A percentile compares a stretch with the other conserved stretches of the same genome.
These are phyloP conservation scores for Penicillium silybi DNA, from an alignment of 495 filamentous ascomycete species.

Conservation along the genomic window DNA sequence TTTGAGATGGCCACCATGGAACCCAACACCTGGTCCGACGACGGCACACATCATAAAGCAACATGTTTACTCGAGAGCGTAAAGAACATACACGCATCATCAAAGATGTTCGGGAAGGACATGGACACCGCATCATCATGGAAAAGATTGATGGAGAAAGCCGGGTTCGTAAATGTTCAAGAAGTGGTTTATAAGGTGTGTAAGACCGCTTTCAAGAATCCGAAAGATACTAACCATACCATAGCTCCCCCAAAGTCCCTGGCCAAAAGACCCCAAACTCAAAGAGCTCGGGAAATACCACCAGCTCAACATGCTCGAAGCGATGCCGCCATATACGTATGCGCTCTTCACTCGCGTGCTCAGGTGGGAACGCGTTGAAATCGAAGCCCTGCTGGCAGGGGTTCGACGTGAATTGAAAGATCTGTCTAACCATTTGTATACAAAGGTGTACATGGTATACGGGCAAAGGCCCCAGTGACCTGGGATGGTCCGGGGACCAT, in stretches of 20 bases:
- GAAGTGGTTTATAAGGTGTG: constrained; percentile 42
- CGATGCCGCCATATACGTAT: constrained; percentile 46
- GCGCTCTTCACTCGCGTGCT: constrained; percentile 54
- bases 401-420: constrained; percentile 52
- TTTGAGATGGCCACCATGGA: constrained; percentile 58
- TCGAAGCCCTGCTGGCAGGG: constrained; percentile 50
- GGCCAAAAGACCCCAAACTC: constrained; percentile 50
- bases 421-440: constrained; percentile 43
- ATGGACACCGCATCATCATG: constrained; percentile 30
- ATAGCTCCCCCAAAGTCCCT: constrained; percentile 45
- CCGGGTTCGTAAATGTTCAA: constrained; percentile 52
- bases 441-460: constrained; percentile 34
- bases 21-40: constrained; percentile 48
- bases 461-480: constrained; percentile 31
- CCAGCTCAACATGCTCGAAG: constrained; percentile 45
- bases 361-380: constrained; percentile 48
- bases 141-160: constrained; percentile 47
- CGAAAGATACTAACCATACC: constrained; percentile 1
- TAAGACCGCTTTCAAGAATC: not conserved
- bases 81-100: constrained; percentile 24
- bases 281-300: constrained; percentile 49
- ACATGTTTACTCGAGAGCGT: constrained; percentile 32
- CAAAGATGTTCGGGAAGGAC: constrained; percentile 36
- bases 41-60: constrained; percentile 44
- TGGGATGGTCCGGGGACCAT: not conserved